Evolutionary conservation across 2,329 filamentous ascomycete genomes (phyloP).

Genomic region (Phoma sp.): DNA sequence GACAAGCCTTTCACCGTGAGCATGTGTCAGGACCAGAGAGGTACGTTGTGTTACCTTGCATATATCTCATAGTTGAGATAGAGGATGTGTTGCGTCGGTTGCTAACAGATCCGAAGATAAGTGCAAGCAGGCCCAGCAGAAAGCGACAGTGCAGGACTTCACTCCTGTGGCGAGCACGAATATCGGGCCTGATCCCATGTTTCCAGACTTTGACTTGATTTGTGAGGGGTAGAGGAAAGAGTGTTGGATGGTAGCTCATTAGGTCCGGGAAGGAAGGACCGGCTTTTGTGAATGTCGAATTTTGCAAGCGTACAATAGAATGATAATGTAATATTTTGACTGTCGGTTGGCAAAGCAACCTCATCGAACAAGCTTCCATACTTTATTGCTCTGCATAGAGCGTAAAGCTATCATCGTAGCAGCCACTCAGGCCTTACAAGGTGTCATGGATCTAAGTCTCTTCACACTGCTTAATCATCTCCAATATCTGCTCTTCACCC

Average conservation of each 20-base stretch:
- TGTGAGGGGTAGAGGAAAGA: constrained; percentile 27
- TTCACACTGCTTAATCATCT: not conserved
- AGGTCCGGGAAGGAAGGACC: too few relatives aligned
- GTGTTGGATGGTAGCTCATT: not conserved
- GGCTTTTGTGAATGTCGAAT: too few relatives aligned
- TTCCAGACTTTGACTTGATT: constrained; percentile 48
- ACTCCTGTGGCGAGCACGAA: constrained; percentile 35
- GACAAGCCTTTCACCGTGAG: constrained; percentile 20
- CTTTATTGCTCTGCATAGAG: too few relatives aligned
- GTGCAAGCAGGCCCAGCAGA: constrained; percentile 37
- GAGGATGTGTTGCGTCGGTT: too few relatives aligned
- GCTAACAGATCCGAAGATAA: constrained; percentile 22
- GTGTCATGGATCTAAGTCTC: not conserved
- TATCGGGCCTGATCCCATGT: constrained; percentile 46
- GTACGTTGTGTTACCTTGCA: constrained; percentile 12
- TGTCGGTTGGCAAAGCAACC: too few relatives aligned
- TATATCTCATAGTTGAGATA: too few relatives aligned
- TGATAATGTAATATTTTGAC: too few relatives aligned
- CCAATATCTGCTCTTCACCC: not conserved
- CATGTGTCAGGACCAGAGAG: constrained; percentile 31
- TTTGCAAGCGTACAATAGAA: too few relatives aligned
- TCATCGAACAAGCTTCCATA: too few relatives aligned
- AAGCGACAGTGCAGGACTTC: constrained; percentile 38
- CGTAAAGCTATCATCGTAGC: too few relatives aligned
- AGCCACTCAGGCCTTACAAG: too few relatives aligned